A percentile compares a stretch with the other conserved stretches of the same genome.
phyloP scores from a whole-genome alignment of 306 rosid genomes.

The Cucurbita moschata region DNA sequence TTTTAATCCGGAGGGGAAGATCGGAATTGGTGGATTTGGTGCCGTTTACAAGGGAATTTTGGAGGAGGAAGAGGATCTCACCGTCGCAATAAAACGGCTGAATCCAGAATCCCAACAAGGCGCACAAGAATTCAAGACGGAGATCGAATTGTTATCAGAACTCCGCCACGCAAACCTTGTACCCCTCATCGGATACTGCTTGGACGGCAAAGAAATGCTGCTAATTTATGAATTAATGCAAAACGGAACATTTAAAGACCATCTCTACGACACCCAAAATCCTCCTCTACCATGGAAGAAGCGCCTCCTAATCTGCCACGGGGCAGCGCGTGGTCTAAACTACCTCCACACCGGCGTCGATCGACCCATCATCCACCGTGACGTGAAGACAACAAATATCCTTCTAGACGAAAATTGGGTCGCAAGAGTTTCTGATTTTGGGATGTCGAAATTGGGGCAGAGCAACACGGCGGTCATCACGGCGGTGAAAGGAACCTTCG shows the following conservation, averaged over 20 bases:
- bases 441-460: constrained; percentile 23
- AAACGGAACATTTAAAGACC: constrained; percentile 33
- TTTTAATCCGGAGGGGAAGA: background rate
- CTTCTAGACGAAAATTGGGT: constrained; percentile 29
- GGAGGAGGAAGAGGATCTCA: background rate
- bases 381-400: constrained; percentile 40
- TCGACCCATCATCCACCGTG: constrained; percentile 33
- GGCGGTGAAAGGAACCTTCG: constrained; percentile 11
- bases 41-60: constrained; percentile 21
- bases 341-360: constrained; percentile 32
- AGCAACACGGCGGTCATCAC: constrained; percentile 10
- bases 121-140: constrained; percentile 20
- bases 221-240: constrained; percentile 39
- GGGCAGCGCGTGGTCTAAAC: constrained; percentile 42
- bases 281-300: constrained; percentile 25
- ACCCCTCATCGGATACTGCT: constrained; percentile 23
- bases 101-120: constrained; percentile 24
- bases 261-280: constrained; percentile 19
- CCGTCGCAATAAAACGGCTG: constrained; percentile 19
- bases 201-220: constrained; percentile 25
- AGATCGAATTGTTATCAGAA: constrained; percentile 35
- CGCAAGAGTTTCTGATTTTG: constrained; percentile 41
- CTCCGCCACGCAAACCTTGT: constrained; percentile 26
- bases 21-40: constrained; percentile 23
- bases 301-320: constrained; percentile 28